Conservation (phyloP, 208 protist genomes). For the Leishmania mexicana region DNA sequence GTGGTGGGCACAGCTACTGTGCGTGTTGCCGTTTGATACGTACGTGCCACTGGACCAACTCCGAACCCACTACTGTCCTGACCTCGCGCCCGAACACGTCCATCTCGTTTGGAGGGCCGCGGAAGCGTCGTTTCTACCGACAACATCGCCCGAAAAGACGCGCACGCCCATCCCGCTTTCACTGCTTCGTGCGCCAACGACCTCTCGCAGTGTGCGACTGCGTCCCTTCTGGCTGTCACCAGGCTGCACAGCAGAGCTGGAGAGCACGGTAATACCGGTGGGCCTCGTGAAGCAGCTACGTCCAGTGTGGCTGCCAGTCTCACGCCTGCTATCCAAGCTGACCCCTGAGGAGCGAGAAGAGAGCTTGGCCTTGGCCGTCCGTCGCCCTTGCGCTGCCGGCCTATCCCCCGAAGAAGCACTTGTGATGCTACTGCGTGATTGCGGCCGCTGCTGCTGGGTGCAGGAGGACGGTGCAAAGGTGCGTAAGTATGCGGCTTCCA, state of each 20-base stretch:
- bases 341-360: constrained; percentile 11
- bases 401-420: constrained; percentile 19
- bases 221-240: constrained; percentile 80
- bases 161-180: constrained; percentile 20
- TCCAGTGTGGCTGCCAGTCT: constrained; percentile 61
- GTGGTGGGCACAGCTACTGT: constrained; percentile 31
- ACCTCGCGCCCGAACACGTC: not conserved
- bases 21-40: constrained; percentile 24
- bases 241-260: constrained; percentile 46
- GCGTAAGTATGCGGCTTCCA: constrained; percentile 48
- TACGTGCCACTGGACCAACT: constrained; percentile 20
- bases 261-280: constrained; percentile 21
- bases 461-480: constrained; percentile 33
- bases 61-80: not conserved
- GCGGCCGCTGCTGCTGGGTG: constrained; percentile 63
- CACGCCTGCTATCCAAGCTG: constrained; percentile 41
- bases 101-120: constrained; percentile 14
- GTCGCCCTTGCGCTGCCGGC: constrained; percentile 5
- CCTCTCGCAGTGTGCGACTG: constrained; percentile 37
- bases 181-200: constrained; percentile 21
- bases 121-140: not conserved
- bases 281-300: constrained; percentile 42
- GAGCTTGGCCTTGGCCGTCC: constrained; percentile 23
- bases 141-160: not conserved
- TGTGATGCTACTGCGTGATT: constrained; percentile 33